Base-by-base conservation (phyloP, 345 rosid species). In the Sonneratia caseolaris region DNA sequence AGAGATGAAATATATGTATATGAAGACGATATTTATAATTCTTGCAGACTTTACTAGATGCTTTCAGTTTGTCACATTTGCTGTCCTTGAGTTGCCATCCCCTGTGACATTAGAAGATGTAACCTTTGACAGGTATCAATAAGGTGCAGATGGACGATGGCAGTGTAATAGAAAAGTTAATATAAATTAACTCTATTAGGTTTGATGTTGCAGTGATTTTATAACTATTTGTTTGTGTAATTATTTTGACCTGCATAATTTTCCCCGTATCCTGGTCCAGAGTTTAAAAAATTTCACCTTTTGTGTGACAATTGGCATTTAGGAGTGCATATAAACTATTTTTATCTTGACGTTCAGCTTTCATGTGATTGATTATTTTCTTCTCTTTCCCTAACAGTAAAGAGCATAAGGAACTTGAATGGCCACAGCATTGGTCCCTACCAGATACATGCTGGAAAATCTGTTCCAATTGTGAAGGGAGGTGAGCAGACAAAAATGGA, bases 401-500 rank as follows among this genome's bases (percentile, higher is more conserved):
- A 95, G 86, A 90, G 99, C 70, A 87, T 91, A 53, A 79, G 97
- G 71, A 92, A 90, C 82, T 70, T 94, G 86, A 91, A 90, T 79
- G 97, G 97, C 47, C 97, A 90, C 62, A 88, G 97, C 80, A 84
- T 90, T 5, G 93, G 93, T 68, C 86, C 84, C 1, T 92, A 92
- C 70, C 99, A 89, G 79, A 90, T 95, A 76, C 99, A 92, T 83
- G 97, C 98, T 71, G 96, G 93, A 55, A 95, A 95, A 84, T 89
- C 94, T 6, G 98, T 95, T 71, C 99, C 98, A 38, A 87, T 89
- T 37, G 96, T 92, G 61, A 95, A 92, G 83, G 96, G 98, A 71
- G 99, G 99, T 40, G 97, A 90, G 85, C 98, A 92, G 79, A 92
- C 94, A 65, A 95, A 92, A 78, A 90, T 92, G 99, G 98, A 95